Base-by-base conservation (phyloP, 106 monocot species). In the Posidonia australis region DNA sequence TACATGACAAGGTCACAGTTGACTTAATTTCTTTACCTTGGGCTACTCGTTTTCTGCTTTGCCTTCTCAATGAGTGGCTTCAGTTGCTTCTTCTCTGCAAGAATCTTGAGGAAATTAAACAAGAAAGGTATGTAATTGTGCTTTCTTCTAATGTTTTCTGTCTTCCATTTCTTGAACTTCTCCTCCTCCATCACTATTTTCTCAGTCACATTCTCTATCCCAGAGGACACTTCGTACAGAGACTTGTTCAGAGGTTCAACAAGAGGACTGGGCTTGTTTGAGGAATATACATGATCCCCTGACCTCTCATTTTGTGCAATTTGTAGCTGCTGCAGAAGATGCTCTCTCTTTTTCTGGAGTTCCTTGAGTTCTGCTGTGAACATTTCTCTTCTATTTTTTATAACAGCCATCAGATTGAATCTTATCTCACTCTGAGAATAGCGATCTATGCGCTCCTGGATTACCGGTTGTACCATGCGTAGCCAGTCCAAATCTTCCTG, bases 21-120 rank as follows among this genome's bases (percentile, higher is more conserved):
- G n/a, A n/a, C n/a, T n/a, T n/a, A 21, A 23, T 53, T 53, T 58
- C 58, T 29, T 27, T 11, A 62, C n/a, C 62, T 5, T 2, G 46
- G 70, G 58, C 67, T 78, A 6, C 60, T 46, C 0, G 72, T 19
- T 58, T 87, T 90, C 73, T 90, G 86, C 67, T 90, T 96, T 16
- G 96, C 96, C 78, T 96, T 96, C 64, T 96, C 96, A 26, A 96
- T 90, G 66, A 96, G 49, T 24, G 96, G 96, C 54, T 90, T 96
- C 62, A 96, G 64, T 67, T 90, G 96, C 76, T 90, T 90, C 75
- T 90, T 90, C 79, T 96, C 96, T 0, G 96, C 96, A 6, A 96
- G 82, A 67, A 90, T 78, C 79, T 96, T 96, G 25, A 96, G 65
- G 44, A 96, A 96, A 69, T 96, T 96, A 49, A 96, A 96, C 22